Percentiles rank a stretch among this genome's conserved stretches.
phyloP scores from a whole-genome alignment of 2,329 filamentous ascomycete species.

The Rhynchosporium secalis region DNA sequence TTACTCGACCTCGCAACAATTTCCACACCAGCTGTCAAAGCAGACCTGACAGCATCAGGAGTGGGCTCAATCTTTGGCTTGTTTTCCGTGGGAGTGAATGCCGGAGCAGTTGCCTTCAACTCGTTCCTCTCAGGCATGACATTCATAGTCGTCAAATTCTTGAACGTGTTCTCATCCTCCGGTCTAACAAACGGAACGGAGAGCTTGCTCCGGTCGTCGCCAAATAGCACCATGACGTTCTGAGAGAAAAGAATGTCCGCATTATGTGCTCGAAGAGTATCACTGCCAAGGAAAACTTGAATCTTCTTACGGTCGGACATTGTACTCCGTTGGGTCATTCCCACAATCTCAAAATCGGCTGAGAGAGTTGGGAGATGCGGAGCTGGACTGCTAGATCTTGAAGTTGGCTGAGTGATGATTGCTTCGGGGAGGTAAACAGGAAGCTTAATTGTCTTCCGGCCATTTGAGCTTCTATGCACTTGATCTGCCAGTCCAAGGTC shows the following conservation, averaged over 20 bases:
- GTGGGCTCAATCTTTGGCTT: slow-evolving; percentile 30
- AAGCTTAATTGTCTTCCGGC: slow-evolving; percentile 68
- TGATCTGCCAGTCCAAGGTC: slow-evolving; percentile 70
- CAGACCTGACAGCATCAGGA: slow-evolving; percentile 20
- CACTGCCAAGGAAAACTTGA: slow-evolving; percentile 86
- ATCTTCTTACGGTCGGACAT: slow-evolving; percentile 59
- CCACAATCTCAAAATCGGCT: slow-evolving; percentile 74
- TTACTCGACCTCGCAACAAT: slow-evolving; percentile 20
- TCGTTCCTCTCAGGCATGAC: slow-evolving; percentile 56
- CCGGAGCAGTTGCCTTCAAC: slow-evolving; percentile 48
- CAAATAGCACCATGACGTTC: slow-evolving; percentile 83
- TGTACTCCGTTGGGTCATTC: slow-evolving; percentile 53
- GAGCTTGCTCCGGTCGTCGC: slow-evolving; percentile 82
- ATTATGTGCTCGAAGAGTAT: slow-evolving; percentile 80
- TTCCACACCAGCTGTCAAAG: slow-evolving; percentile 17
- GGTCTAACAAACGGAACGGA: slow-evolving; percentile 90
- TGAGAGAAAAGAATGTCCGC: slow-evolving; percentile 91
- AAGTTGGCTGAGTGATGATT: slow-evolving; percentile 73
- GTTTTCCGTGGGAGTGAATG: slow-evolving; percentile 37
- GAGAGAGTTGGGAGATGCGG: slow-evolving; percentile 81
- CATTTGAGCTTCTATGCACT: slow-evolving; percentile 65
- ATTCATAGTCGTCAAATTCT: slow-evolving; percentile 67
- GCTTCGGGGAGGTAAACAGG: slow-evolving; percentile 90
- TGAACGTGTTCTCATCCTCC: slow-evolving; percentile 81
- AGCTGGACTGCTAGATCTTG: slow-evolving; percentile 69